Evolutionary conservation across 257 asterid genomes (phyloP).

Genomic region (Capsicum chinense): DNA sequence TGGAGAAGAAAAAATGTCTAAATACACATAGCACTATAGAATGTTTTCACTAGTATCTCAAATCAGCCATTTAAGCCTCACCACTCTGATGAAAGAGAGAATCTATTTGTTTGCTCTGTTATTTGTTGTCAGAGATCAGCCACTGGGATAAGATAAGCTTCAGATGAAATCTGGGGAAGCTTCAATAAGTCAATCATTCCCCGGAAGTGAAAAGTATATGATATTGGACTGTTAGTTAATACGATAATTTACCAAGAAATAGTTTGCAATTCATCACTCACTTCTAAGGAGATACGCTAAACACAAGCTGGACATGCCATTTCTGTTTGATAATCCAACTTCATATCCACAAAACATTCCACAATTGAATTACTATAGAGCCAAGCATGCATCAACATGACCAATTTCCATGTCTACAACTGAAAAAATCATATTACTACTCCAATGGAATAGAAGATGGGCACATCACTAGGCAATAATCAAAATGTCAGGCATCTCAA

Average conservation of each 20-base stretch:
- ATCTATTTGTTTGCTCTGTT: neutral
- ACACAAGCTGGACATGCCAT: conserved; percentile 31
- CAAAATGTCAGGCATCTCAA: conserved; percentile 27
- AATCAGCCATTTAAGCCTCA: conserved; percentile 1
- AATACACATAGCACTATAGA: conserved; percentile 5
- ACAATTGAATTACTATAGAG: neutral
- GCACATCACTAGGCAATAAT: conserved; percentile 21
- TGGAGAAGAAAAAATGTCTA: conserved; percentile 4
- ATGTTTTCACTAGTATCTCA: neutral
- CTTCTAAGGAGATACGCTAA: conserved; percentile 24
- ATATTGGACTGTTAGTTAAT: neutral
- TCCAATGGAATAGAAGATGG: conserved; percentile 13
- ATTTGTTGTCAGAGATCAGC: neutral
- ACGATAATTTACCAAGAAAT: neutral
- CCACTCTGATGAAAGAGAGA: neutral
- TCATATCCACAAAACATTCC: neutral
- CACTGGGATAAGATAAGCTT: conserved; percentile 1
- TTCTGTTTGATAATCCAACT: conserved; percentile 17
- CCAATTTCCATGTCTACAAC: conserved; percentile 22
- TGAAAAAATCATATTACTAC: conserved; percentile 20
- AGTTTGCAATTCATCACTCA: conserved; percentile 19
- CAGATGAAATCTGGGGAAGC: conserved; percentile 15
- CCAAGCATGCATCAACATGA: conserved; percentile 13
- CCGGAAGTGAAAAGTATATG: neutral
- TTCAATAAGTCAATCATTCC: neutral